These are phyloP conservation scores for Epichloe sibirici DNA, from an alignment of 2,329 filamentous ascomycete genomes.

Conservation along the genomic window DNA sequence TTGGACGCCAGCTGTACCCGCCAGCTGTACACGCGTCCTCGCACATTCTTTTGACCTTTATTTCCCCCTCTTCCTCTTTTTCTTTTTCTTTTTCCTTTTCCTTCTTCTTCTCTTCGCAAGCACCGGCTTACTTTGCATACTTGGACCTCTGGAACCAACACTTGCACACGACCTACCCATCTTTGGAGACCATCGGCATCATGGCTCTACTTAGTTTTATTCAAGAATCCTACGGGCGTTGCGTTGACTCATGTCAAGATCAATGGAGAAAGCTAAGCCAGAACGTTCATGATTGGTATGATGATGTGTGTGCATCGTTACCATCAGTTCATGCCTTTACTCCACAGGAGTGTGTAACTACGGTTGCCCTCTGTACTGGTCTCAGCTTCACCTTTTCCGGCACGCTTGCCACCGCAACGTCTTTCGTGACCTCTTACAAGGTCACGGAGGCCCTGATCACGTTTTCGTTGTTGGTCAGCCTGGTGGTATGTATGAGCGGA, in stretches of 20 bases:
- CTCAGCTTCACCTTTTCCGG: not conserved
- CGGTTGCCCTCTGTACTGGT: not conserved
- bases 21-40: no score
- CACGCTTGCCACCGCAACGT: not conserved
- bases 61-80: not conserved
- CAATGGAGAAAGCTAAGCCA: not conserved
- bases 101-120: not conserved
- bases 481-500: not conserved
- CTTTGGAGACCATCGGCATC: not conserved
- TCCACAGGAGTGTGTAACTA: not conserved
- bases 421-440: not conserved
- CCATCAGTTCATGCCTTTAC: not conserved
- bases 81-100: not conserved
- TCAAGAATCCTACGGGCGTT: no score
- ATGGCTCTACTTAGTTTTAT: not conserved
- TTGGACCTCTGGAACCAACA: not conserved
- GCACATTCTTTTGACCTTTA: no score
- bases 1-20: no score
- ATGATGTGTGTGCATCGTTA: not conserved
- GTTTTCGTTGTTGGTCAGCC: not conserved
- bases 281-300: not conserved
- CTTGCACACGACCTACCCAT: not conserved
- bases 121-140: not conserved
- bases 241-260: accelerated
- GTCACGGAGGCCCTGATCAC: not conserved